phyloP scores from a whole-genome alignment of 1,284 basidiomycete genomes.

The Abortiporus biennis region DNA sequence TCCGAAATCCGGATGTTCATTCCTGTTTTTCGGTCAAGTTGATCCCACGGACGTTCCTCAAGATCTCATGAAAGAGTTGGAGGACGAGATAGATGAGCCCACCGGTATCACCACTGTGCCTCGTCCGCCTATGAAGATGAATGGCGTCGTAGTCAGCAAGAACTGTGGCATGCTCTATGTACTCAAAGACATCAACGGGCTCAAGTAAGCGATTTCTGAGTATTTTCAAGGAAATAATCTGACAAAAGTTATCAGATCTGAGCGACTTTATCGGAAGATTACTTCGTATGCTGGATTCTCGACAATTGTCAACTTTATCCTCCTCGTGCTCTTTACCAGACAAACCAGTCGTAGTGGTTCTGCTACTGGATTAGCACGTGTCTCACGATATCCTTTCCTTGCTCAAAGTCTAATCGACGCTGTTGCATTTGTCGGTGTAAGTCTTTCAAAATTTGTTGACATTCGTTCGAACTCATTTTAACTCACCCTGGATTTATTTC shows the following conservation, averaged over 20 bases:
- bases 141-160: slow-evolving; percentile 66
- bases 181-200: slow-evolving; percentile 57
- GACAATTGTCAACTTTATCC: slow-evolving; percentile 57
- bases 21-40: slow-evolving; percentile 59
- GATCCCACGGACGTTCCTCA: slow-evolving; percentile 44
- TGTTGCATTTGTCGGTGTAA: slow-evolving; percentile 70
- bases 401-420: slow-evolving; percentile 74
- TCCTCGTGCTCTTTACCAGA: slow-evolving; percentile 64
- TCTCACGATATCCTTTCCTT: slow-evolving; percentile 79
- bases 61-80: slow-evolving; percentile 56
- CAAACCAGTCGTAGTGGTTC: slow-evolving; percentile 75
- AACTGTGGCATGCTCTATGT: slow-evolving; percentile 75
- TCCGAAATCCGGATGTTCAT: slow-evolving; percentile 52
- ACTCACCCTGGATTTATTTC: slow-evolving; percentile 3
- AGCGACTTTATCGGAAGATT: slow-evolving; percentile 74
- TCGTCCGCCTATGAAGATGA: slow-evolving; percentile 50
- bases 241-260: slow-evolving; percentile 30
- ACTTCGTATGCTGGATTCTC: slow-evolving; percentile 75
- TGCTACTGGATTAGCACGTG: slow-evolving; percentile 68
- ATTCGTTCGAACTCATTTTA: neutral
- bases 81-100: slow-evolving; percentile 64
- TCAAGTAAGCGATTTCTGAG: slow-evolving; percentile 44
- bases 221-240: neutral
- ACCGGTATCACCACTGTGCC: slow-evolving; percentile 59
- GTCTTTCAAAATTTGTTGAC: slow-evolving; percentile 14